Conservation (phyloP, 768 basidiomycete genomes). For the Boletus coccyginus region DNA sequence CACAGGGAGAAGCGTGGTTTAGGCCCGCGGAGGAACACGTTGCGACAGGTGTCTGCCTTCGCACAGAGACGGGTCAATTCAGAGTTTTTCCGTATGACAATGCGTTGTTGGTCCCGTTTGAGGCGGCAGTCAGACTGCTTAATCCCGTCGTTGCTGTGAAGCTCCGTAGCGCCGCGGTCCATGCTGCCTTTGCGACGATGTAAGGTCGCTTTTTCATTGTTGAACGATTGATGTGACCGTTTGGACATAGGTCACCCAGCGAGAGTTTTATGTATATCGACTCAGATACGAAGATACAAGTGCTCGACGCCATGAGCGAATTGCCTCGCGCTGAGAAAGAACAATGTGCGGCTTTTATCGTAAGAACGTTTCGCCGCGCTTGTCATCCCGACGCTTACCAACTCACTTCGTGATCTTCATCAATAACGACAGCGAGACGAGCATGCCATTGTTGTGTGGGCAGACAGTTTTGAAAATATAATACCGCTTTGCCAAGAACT, state of each 20-base stretch:
- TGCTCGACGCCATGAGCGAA: conserved; percentile 65
- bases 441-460: conserved; percentile 78
- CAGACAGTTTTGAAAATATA: conserved; percentile 76
- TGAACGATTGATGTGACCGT: background rate
- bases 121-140: conserved; percentile 66
- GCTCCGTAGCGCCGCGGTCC: conserved; percentile 73
- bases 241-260: conserved; percentile 44
- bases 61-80: conserved; percentile 64
- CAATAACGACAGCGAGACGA: conserved; percentile 62
- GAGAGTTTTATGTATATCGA: conserved; percentile 66
- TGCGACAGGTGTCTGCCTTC: conserved; percentile 72
- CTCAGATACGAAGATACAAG: conserved; percentile 80
- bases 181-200: conserved; percentile 72
- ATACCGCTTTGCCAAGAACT: conserved; percentile 69
- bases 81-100: conserved; percentile 86
- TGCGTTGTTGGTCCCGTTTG: conserved; percentile 70
- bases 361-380: conserved; percentile 35
- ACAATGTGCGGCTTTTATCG: conserved; percentile 86
- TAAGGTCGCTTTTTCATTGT: conserved; percentile 31
- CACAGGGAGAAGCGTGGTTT: conserved; percentile 82
- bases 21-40: conserved; percentile 78
- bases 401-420: background rate
- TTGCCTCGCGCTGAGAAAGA: conserved; percentile 83
- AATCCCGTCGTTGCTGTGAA: conserved; percentile 87
- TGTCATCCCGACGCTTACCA: background rate